Evolutionary conservation across 306 rosid genomes (phyloP).

Genomic region (Canavalia gladiata): DNA sequence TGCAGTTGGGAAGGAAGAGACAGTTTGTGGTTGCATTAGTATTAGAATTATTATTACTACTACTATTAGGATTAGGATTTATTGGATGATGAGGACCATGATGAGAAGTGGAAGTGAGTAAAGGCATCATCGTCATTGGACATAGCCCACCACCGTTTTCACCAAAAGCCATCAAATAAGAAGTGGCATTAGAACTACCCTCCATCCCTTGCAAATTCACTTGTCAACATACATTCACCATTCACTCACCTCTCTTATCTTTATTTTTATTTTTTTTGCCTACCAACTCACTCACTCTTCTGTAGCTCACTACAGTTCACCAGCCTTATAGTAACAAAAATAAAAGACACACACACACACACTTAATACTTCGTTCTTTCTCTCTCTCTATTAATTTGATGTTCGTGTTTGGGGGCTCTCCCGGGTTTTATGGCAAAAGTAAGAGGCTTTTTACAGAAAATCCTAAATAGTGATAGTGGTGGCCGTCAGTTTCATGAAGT

Average conservation of each 20-base stretch:
- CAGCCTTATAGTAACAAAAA: neutral
- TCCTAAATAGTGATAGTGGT: conserved; percentile 62
- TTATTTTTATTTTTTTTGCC: conserved; percentile 33
- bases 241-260: conserved; percentile 33
- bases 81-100: conserved; percentile 55
- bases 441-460: conserved; percentile 76
- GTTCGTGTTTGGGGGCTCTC: conserved; percentile 53
- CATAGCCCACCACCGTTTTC: conserved; percentile 70
- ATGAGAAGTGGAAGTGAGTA: conserved; percentile 70
- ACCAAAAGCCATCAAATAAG: conserved; percentile 73
- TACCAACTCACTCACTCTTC: neutral
- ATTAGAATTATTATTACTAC: conserved; percentile 7
- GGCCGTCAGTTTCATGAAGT: conserved; percentile 46
- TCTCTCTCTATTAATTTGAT: conserved; percentile 21
- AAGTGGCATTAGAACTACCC: conserved; percentile 60
- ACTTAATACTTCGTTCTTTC: neutral
- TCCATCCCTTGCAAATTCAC: conserved; percentile 48
- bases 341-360: neutral
- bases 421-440: conserved; percentile 89
- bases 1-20: conserved; percentile 53
- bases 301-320: conserved; percentile 32
- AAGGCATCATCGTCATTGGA: conserved; percentile 85
- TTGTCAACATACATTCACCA: neutral
- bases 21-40: conserved; percentile 48
- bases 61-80: conserved; percentile 33